A percentile compares a stretch with the other conserved stretches of the same genome.
phyloP scores from a whole-genome alignment of 495 filamentous ascomycete genomes.

The Neurospora sp. region DNA sequence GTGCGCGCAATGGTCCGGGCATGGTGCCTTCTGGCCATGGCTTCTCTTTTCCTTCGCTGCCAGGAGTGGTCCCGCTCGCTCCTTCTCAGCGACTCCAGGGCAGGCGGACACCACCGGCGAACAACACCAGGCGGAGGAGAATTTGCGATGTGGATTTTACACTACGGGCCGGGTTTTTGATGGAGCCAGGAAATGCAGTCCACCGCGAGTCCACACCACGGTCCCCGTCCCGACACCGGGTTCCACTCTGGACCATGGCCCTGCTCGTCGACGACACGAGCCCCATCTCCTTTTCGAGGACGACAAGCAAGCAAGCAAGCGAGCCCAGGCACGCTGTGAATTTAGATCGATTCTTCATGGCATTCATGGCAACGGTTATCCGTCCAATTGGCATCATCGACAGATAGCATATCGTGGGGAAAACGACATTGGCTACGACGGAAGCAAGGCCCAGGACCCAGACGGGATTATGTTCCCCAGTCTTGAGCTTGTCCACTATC shows the following conservation, averaged over 20 bases:
- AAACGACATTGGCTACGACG: not conserved
- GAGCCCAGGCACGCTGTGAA: not conserved
- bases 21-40: not conserved
- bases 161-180: not conserved
- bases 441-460: not conserved
- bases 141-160: not conserved
- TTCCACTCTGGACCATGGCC: not conserved
- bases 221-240: not conserved
- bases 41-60: not conserved
- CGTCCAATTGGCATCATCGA: not conserved
- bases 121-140: not conserved
- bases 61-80: not conserved
- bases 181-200: not conserved
- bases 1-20: not conserved
- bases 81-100: not conserved
- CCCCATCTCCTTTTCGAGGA: not conserved
- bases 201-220: not conserved
- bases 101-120: not conserved
- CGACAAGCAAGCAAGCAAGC: not conserved
- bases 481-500: not conserved
- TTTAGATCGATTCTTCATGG: not conserved
- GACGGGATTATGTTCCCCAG: not conserved
- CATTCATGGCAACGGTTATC: not conserved
- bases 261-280: not conserved
- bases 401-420: not conserved